Conservation (phyloP, 768 basidiomycete species). For the Mycena metata region DNA sequence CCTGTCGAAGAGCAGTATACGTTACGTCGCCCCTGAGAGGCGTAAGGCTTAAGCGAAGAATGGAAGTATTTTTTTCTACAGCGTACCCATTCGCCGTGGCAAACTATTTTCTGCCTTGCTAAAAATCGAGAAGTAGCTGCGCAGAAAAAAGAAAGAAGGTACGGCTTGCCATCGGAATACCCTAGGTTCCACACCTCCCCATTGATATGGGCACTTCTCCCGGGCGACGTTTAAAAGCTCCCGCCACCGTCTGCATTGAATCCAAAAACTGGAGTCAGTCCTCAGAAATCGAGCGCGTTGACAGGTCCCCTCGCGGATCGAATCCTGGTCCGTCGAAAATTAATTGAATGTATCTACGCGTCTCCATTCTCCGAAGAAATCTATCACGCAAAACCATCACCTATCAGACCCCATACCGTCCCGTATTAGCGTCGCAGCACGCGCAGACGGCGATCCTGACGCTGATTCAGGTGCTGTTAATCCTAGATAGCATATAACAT, state of each 20-base stretch:
- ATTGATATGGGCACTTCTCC: background rate
- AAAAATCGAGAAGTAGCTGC: too few relatives aligned
- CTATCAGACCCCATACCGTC: background rate
- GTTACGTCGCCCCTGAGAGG: background rate
- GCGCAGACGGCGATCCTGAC: constrained; percentile 9
- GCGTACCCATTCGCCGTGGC: too few relatives aligned
- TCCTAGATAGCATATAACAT: background rate
- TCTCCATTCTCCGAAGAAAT: constrained; percentile 35
- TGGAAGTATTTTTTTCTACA: constrained; percentile 18
- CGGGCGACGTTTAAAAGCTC: background rate
- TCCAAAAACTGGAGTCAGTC: too few relatives aligned
- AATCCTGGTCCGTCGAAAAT: constrained; percentile 22
- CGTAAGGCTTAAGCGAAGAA: constrained; percentile 9
- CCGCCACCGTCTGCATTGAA: background rate
- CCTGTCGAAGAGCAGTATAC: background rate
- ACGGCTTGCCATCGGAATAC: background rate
- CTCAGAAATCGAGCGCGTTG: too few relatives aligned
- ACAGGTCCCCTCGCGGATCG: background rate
- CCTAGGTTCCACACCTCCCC: background rate
- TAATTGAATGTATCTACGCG: constrained; percentile 26
- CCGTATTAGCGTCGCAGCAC: constrained; percentile 8
- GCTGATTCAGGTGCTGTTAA: background rate
- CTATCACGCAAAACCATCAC: constrained; percentile 15
- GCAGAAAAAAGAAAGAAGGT: background rate
- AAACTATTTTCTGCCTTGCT: too few relatives aligned